Evolutionary conservation across 495 filamentous ascomycete genomes (phyloP).

Genomic region (Aspergillus wentii): DNA sequence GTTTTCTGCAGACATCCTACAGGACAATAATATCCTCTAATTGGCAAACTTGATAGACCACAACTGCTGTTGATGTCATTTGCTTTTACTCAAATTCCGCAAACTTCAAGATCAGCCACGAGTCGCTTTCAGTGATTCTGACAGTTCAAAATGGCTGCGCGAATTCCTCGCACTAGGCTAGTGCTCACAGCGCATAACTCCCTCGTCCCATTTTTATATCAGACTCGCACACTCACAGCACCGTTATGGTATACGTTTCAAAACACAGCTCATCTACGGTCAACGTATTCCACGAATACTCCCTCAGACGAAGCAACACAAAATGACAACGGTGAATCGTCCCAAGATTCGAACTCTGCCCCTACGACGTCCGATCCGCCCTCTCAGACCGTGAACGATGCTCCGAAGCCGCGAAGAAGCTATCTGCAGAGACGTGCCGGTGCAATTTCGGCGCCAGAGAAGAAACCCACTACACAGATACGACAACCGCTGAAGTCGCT

Average conservation of each 20-base stretch:
- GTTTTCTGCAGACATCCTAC: too few species aligned
- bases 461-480: not conserved
- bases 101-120: too few species aligned
- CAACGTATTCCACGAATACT: too few species aligned
- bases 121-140: too few species aligned
- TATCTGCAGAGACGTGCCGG: constrained; percentile 23
- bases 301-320: too few species aligned
- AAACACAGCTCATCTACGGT: too few species aligned
- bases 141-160: constrained; percentile 18
- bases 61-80: too few species aligned
- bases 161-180: constrained; percentile 17
- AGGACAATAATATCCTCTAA: too few species aligned
- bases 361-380: not conserved
- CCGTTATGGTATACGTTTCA: constrained; percentile 5
- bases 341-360: not conserved
- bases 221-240: constrained; percentile 55
- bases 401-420: constrained; percentile 14
- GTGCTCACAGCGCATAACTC: constrained; percentile 18
- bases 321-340: constrained; percentile 1
- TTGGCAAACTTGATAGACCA: too few species aligned
- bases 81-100: too few species aligned
- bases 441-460: not conserved
- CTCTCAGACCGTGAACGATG: too few species aligned
- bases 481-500: too few species aligned
- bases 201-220: constrained; percentile 62